Evolutionary conservation across 75 land plant species (phyloP).

Genomic region (Isoetes taiwanensis): DNA sequence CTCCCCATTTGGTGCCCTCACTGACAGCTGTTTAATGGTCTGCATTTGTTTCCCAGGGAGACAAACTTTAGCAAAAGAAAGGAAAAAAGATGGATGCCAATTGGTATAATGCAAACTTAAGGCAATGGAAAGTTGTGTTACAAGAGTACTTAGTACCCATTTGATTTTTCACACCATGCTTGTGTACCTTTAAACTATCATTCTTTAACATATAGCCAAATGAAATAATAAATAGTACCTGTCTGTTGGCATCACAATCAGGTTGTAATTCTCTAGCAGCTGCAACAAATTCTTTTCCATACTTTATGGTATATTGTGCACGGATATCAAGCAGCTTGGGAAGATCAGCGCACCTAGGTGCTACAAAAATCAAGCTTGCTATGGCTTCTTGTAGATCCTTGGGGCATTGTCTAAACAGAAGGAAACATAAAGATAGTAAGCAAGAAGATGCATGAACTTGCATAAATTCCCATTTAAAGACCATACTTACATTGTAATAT

Average conservation of each 20-base stretch:
- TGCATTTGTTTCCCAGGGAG: no score
- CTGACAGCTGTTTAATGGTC: slow-evolving; percentile 70
- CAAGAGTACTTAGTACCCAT: no score
- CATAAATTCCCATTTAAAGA: no score
- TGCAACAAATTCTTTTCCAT: slow-evolving; percentile 70
- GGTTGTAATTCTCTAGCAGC: slow-evolving; percentile 69
- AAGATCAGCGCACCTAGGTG: slow-evolving; percentile 75
- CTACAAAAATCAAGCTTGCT: slow-evolving; percentile 70
- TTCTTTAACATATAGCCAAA: no score
- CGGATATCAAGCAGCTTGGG: slow-evolving; percentile 57
- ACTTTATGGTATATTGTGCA: slow-evolving; percentile 48
- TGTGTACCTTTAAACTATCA: no score
- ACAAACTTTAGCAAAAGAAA: no score
- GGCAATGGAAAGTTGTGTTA: no score
- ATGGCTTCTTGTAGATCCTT: slow-evolving; percentile 61
- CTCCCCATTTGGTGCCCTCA: slow-evolving; percentile 44
- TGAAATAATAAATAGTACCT: slow-evolving; percentile 29
- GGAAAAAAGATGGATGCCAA: no score
- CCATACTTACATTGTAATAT: no score
- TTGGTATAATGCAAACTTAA: neutral
- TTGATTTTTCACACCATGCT: no score
- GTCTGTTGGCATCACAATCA: slow-evolving; percentile 57
- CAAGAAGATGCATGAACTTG: no score
- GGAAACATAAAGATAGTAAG: no score
- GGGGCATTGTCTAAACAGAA: slow-evolving; percentile 77